Evolutionary conservation across 768 basidiomycete species (phyloP), one percentile per base, ranked within the genome.

Genomic region (Boletus reticuloceps): DNA sequence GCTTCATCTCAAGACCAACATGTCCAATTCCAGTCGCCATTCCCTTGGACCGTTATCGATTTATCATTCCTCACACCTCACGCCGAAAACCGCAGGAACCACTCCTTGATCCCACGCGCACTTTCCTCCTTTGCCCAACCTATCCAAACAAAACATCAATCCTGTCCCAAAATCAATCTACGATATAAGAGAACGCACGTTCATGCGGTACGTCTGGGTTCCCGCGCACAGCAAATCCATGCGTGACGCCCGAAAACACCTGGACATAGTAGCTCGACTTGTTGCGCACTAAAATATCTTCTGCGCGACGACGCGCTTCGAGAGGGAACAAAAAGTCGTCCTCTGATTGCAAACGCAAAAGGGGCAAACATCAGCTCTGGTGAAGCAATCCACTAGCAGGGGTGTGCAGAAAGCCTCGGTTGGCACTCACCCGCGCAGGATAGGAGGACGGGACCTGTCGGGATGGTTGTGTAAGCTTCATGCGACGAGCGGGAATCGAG

Each of bases 81-180:
- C 16, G 29, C 60, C 29, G 47, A 29, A 11, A 82, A 82, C 12
- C 80, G 64, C 40, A 66, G 62, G 61, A 82, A 82, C 81, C 82
- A 84, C 2, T 59, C 66, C 12, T 75, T 62, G 37, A 82, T 71
- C 25, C 77, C 75, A 3, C 74, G 71, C 2, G 81, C 81, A 16
- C 79, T 77, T 53, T 83, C 79, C 52, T 84, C 82, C 64, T 82
- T 83, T 5, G 80, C 79, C 81, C 81, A 83, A 19, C 82, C 82
- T 84, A 47, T 38, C 13, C 45, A n/a, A 27, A 4, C 8, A 29
- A 29, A 29, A 19, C 3, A 4, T 17, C n/a, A 39, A n/a, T 29
- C 29, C 29, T 29, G 29, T 25, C 25, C 25, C 25, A 1, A 25
- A 25, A 25, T 1, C 38, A 39, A 9, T n/a, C 1, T 22, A 22